These are phyloP conservation scores for Nitzschia sp. DNA, from an alignment of 108 stramenopile genomes.

Conservation along the genomic window DNA sequence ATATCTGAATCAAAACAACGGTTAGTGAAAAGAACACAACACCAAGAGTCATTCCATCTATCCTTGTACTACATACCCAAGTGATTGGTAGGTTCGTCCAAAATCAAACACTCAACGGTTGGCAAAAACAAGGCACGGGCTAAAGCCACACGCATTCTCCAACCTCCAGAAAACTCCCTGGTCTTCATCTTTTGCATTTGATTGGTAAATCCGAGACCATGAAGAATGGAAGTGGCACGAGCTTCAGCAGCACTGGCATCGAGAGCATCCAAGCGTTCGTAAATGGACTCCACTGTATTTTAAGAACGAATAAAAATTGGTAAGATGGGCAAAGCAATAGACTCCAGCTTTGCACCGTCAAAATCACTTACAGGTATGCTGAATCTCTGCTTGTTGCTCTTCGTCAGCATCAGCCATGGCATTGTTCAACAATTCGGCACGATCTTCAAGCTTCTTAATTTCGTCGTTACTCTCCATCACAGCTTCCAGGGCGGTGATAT, in stretches of 20 bases:
- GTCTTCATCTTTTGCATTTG: constrained; percentile 93
- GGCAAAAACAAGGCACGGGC: constrained; percentile 95
- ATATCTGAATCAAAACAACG: constrained; percentile 35
- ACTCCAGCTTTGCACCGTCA: no score
- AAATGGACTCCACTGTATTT: constrained; percentile 72
- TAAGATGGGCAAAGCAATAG: no score
- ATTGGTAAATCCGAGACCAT: constrained; percentile 94
- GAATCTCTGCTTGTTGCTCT: constrained; percentile 71
- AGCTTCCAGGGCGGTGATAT: constrained; percentile 95
- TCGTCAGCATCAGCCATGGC: constrained; percentile 87
- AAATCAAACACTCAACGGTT: constrained; percentile 86
- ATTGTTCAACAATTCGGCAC: constrained; percentile 87
- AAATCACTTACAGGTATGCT: constrained; percentile 40
- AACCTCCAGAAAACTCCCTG: constrained; percentile 95
- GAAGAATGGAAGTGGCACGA: constrained; percentile 94
- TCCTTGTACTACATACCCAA: constrained; percentile 29
- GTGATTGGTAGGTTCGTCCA: constrained; percentile 88
- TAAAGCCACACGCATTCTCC: constrained; percentile 98
- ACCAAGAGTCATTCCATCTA: no score
- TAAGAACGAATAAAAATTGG: not conserved
- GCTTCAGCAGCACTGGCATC: constrained; percentile 96
- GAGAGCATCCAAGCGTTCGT: constrained; percentile 94
- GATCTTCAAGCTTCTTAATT: constrained; percentile 77
- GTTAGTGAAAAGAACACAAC: no score
- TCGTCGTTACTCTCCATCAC: constrained; percentile 95